Conservation (phyloP, 768 basidiomycete genomes). For the Kwoniella newhampshirensis region DNA sequence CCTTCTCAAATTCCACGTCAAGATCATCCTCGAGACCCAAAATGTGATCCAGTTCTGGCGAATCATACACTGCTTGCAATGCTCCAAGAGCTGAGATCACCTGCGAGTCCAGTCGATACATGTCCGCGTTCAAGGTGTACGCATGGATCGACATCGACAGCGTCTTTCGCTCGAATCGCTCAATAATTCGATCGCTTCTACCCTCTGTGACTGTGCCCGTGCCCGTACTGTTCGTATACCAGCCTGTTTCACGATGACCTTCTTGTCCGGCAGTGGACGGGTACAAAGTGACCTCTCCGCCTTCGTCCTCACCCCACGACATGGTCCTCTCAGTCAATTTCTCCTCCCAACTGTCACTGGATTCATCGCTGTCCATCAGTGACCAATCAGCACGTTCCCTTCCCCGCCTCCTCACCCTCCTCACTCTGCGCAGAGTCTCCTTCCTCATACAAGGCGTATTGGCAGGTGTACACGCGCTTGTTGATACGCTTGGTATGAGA, state of each 20-base stretch:
- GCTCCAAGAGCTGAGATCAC: conserved; percentile 28
- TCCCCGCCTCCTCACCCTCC: conserved; percentile 11
- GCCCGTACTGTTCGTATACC: neutral
- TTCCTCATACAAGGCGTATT: conserved; percentile 26
- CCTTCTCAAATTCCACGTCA: neutral
- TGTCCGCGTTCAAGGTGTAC: neutral
- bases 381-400: neutral
- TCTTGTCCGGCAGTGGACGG: no score
- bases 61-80: conserved; percentile 18
- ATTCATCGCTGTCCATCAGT: neutral
- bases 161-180: no score
- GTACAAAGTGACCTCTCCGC: no score
- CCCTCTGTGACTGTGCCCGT: no score
- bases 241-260: no score
- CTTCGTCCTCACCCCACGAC: neutral
- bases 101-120: conserved; percentile 35
- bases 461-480: conserved; percentile 20
- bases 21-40: conserved; percentile 4
- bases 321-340: neutral
- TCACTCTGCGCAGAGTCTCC: conserved; percentile 20
- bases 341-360: neutral
- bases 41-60: conserved; percentile 29
- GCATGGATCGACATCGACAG: neutral
- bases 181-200: no score
- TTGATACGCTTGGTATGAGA: conserved; percentile 21